A percentile compares a stretch with the other conserved stretches of the same genome.
Evolutionary conservation across 352 stramenopile species (phyloP).

Genomic region (Pythium graminicola): DNA sequence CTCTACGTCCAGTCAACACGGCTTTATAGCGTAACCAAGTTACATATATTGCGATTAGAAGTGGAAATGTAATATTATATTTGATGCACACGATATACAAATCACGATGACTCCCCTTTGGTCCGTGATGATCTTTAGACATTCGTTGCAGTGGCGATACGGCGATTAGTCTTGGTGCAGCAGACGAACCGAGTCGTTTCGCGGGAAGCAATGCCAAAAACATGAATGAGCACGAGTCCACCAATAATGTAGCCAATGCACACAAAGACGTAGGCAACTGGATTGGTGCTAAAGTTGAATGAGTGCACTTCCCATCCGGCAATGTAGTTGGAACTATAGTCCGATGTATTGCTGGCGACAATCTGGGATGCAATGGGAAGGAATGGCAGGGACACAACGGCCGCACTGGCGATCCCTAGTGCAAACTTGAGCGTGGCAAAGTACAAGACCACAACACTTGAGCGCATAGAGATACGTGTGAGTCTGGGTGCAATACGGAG

Average conservation of each 20-base stretch:
- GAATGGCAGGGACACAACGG: slow-evolving; percentile 16
- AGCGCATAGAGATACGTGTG: slow-evolving; percentile 4
- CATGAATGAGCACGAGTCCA: slow-evolving; percentile 1
- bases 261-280: background rate
- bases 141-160: no score
- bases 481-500: slow-evolving; percentile 5
- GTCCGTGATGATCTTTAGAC: no score
- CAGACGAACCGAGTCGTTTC: slow-evolving; percentile 4
- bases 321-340: no score
- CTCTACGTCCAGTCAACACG: no score
- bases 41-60: no score
- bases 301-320: slow-evolving; percentile 4
- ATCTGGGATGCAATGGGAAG: slow-evolving; percentile 25
- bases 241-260: slow-evolving; percentile 9
- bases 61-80: no score
- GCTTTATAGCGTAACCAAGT: no score
- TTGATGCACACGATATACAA: no score
- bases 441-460: slow-evolving; percentile 28
- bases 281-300: slow-evolving; percentile 8
- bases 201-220: background rate
- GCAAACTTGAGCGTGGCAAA: slow-evolving; percentile 35
- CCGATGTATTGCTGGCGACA: background rate
- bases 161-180: background rate
- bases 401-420: slow-evolving; percentile 25
- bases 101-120: no score